A percentile compares a stretch with the other conserved stretches of the same genome.
Conservation (phyloP, 805 yeast genomes). For the Starmera pachycereana region DNA sequence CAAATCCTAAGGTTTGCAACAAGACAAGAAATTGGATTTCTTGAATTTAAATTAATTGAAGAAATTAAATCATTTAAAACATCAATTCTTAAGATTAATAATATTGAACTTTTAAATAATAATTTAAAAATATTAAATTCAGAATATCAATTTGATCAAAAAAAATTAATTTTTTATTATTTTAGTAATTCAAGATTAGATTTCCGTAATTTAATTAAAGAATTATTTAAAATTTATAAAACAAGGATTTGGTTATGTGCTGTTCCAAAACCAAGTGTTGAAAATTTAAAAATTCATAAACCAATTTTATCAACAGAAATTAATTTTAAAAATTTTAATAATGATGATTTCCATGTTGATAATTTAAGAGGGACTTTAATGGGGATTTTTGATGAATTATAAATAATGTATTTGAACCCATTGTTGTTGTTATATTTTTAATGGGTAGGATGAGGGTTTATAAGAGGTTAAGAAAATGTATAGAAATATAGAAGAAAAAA, state of each 20-base stretch:
- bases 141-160: conserved; percentile 75
- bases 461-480: not conserved
- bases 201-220: conserved; percentile 63
- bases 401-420: too few species aligned
- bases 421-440: too few species aligned
- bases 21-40: conserved; percentile 53
- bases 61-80: conserved; percentile 64
- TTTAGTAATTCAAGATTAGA: conserved; percentile 57
- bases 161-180: conserved; percentile 66
- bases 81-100: conserved; percentile 40
- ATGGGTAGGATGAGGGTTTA: too few species aligned
- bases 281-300: not conserved
- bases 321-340: conserved; percentile 4
- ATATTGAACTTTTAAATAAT: conserved; percentile 27
- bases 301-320: conserved; percentile 1
- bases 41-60: conserved; percentile 55
- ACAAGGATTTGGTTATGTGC: conserved; percentile 83
- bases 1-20: conserved; percentile 72
- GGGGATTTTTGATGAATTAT: conserved; percentile 3
- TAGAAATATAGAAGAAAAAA: too few species aligned
- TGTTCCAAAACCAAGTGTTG: conserved; percentile 21
- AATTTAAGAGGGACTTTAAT: conserved; percentile 9
- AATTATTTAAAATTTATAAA: conserved; percentile 63
- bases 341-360: conserved; percentile 18
- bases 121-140: conserved; percentile 57